A percentile compares a stretch with the other conserved stretches of the same genome.
These are phyloP conservation scores for Escallonia herrerae DNA, from an alignment of 129 eudicot genomes.

Conservation along the genomic window DNA sequence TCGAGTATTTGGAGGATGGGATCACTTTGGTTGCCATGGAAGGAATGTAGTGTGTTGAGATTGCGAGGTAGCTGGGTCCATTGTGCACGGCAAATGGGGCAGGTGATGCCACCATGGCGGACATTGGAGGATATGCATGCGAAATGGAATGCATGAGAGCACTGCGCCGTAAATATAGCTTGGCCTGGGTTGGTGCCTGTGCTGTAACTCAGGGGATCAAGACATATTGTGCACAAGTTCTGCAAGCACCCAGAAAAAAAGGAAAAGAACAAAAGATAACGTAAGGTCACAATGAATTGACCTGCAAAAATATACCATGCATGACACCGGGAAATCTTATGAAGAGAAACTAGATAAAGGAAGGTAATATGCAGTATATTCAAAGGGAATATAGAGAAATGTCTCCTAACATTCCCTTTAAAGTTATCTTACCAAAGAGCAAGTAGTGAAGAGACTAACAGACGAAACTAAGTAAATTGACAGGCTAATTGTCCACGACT, in stretches of 20 bases:
- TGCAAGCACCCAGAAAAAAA: conserved; percentile 26
- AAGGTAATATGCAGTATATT: not conserved
- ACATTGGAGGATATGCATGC: conserved; percentile 82
- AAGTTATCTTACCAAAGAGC: too few species aligned
- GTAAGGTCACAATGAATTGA: not conserved
- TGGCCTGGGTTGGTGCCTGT: conserved; percentile 57
- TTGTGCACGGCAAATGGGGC: conserved; percentile 88
- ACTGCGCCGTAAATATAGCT: conserved; percentile 91
- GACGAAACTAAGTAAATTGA: too few species aligned
- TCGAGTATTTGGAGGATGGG: conserved; percentile 76
- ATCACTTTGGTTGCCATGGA: conserved; percentile 39
- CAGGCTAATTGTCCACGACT: too few species aligned
- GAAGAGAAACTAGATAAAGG: not conserved
- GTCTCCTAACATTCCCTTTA: not conserved
- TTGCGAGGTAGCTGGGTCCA: conserved; percentile 91
- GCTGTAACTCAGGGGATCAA: conserved; percentile 70
- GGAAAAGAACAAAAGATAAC: conserved; percentile 1
- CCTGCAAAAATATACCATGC: not conserved
- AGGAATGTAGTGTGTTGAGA: conserved; percentile 35
- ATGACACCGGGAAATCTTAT: not conserved
- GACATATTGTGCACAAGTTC: conserved; percentile 81
- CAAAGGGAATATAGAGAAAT: not conserved
- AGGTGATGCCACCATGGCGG: conserved; percentile 79
- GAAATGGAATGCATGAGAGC: conserved; percentile 86
- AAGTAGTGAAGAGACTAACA: too few species aligned